Percentiles rank a stretch among this genome's conserved stretches.
Conservation (phyloP, 2,329 filamentous ascomycete species). For the Epichloe gansuensis region DNA sequence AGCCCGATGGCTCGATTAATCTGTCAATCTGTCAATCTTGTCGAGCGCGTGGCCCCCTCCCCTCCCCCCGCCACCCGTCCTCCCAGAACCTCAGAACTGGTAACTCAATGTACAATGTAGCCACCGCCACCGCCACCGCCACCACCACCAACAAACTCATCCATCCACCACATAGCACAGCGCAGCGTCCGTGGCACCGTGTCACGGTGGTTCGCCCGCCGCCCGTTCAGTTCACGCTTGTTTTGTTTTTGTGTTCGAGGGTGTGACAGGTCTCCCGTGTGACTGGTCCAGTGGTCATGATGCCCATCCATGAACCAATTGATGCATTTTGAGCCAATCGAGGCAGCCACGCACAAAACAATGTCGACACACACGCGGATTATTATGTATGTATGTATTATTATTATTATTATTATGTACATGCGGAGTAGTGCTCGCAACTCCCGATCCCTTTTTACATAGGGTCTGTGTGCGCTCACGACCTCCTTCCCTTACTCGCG, state of each 20-base stretch:
- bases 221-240: too few species aligned
- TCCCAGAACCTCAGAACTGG: constrained; percentile 2
- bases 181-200: not conserved
- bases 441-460: not conserved
- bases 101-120: not conserved
- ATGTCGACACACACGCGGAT: not conserved
- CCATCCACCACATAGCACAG: not conserved
- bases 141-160: not conserved
- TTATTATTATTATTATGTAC: too few species aligned
- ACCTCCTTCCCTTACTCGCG: not conserved
- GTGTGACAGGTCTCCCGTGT: not conserved
- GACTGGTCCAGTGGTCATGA: not conserved
- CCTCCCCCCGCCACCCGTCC: too few species aligned
- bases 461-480: too few species aligned
- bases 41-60: not conserved
- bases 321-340: not conserved
- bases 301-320: not conserved
- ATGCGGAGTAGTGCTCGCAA: not conserved
- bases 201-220: too few species aligned
- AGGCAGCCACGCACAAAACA: not conserved
- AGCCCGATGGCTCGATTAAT: too few species aligned
- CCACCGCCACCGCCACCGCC: not conserved
- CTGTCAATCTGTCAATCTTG: too few species aligned
- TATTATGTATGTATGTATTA: too few species aligned
- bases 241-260: too few species aligned